A percentile compares a stretch with the other conserved stretches of the same genome.
Conservation (phyloP, 129 eudicot species). For the Chrysanthemum seticuspe region DNA sequence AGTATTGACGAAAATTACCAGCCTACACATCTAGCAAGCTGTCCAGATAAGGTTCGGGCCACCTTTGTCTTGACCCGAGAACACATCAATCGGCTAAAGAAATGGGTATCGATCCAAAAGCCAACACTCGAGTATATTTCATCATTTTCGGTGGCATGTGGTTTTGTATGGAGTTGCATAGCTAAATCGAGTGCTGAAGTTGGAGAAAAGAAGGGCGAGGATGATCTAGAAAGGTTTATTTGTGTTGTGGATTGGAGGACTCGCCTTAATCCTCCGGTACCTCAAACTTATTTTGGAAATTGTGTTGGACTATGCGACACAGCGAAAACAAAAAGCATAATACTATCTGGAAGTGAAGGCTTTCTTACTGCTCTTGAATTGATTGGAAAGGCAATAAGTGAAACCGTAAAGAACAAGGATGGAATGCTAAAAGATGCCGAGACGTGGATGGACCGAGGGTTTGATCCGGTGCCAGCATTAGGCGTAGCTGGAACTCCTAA, state of each 20-base stretch:
- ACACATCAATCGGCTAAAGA: slow-evolving; percentile 24
- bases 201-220: background rate
- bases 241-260: slow-evolving; percentile 20
- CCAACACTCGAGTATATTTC: slow-evolving; percentile 28
- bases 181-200: slow-evolving; percentile 6
- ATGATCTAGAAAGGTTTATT: slow-evolving; percentile 1
- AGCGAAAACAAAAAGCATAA: background rate
- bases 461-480: background rate
- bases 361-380: slow-evolving; percentile 11
- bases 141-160: slow-evolving; percentile 30
- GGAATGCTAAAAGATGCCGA: background rate
- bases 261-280: slow-evolving; percentile 21
- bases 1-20: background rate
- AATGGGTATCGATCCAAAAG: background rate
- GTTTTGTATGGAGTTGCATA: slow-evolving; percentile 18
- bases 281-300: slow-evolving; percentile 24
- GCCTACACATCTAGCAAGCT: background rate
- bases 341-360: background rate
- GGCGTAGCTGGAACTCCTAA: slow-evolving; percentile 12
- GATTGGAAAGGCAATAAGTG: background rate
- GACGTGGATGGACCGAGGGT: background rate
- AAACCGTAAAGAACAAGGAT: background rate
- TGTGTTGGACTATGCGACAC: background rate
- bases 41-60: slow-evolving; percentile 23
- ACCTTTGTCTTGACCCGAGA: slow-evolving; percentile 26